A percentile compares a stretch with the other conserved stretches of the same genome.
phyloP scores from a whole-genome alignment of 495 filamentous ascomycete genomes.

The Alectoria sarmentosa region DNA sequence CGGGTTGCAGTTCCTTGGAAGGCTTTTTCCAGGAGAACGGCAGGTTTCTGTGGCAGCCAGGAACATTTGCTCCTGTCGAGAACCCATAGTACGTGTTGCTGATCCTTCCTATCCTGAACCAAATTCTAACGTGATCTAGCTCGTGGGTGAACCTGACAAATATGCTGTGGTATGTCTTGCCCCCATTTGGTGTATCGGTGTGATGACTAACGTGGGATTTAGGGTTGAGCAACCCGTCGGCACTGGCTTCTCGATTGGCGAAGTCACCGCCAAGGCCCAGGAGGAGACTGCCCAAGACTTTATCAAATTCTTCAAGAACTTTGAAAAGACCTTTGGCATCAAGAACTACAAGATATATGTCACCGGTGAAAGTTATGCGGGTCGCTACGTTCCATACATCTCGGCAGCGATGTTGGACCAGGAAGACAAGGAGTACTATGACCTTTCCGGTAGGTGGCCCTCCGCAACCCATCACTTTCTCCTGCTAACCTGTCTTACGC shows the following conservation, averaged over 20 bases:
- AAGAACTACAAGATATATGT: slow-evolving; percentile 56
- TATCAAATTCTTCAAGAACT: slow-evolving; percentile 57
- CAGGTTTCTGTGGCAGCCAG: slow-evolving; percentile 54
- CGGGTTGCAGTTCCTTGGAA: slow-evolving; percentile 59
- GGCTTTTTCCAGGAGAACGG: slow-evolving; percentile 63
- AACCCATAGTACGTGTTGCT: slow-evolving; percentile 45
- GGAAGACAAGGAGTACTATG: slow-evolving; percentile 42
- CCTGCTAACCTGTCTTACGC: slow-evolving; percentile 14
- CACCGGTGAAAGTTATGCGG: slow-evolving; percentile 55
- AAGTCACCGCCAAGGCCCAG: slow-evolving; percentile 44
- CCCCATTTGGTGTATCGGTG: neutral
- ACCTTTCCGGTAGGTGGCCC: slow-evolving; percentile 35
- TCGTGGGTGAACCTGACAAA: slow-evolving; percentile 60
- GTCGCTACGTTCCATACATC: slow-evolving; percentile 49
- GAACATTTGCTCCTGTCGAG: slow-evolving; percentile 47
- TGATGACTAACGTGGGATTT: slow-evolving; percentile 33
- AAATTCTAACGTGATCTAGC: slow-evolving; percentile 17
- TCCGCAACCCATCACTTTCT: slow-evolving; percentile 13
- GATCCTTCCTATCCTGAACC: no score
- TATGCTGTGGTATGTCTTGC: slow-evolving; percentile 45
- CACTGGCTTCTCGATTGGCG: slow-evolving; percentile 50
- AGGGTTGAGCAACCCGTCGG: slow-evolving; percentile 51
- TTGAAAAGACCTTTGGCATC: slow-evolving; percentile 51
- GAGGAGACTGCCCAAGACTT: slow-evolving; percentile 54
- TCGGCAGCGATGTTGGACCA: slow-evolving; percentile 45